Conservation (phyloP, 2,329 filamentous ascomycete genomes). For the Pseudogymnoascus sp. region DNA sequence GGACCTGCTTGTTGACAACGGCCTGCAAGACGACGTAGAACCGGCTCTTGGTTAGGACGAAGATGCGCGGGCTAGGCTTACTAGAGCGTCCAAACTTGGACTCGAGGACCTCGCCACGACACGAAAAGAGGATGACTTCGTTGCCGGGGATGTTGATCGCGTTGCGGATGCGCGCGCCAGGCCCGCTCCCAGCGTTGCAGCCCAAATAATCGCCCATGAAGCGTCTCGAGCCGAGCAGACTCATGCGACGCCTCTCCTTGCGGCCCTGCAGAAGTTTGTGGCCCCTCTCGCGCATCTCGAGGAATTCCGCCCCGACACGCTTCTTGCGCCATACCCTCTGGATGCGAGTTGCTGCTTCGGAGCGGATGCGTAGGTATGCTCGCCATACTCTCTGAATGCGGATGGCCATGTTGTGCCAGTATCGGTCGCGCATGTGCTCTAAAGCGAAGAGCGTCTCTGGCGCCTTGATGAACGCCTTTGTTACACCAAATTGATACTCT, state of each 20-base stretch:
- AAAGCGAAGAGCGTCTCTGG: constrained; percentile 94
- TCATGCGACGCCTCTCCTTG: constrained; percentile 88
- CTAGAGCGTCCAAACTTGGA: constrained; percentile 95
- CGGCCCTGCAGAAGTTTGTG: constrained; percentile 74
- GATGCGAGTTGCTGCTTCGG: constrained; percentile 87
- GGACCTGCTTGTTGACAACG: constrained; percentile 72
- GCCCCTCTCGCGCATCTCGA: constrained; percentile 82
- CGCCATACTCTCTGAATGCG: constrained; percentile 96
- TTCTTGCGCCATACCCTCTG: constrained; percentile 95
- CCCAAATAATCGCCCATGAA: constrained; percentile 95
- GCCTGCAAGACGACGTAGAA: constrained; percentile 86
- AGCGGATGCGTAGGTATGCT: constrained; percentile 87
- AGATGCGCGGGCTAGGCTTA: constrained; percentile 78
- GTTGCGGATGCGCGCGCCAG: constrained; percentile 72
- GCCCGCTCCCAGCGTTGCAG: constrained; percentile 71
- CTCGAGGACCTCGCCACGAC: constrained; percentile 80
- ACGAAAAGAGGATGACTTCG: constrained; percentile 81
- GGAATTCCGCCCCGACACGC: constrained; percentile 80
- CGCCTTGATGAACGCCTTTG: constrained; percentile 96
- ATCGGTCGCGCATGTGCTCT: constrained; percentile 94
- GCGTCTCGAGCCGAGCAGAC: constrained; percentile 80
- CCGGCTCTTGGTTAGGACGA: constrained; percentile 79
- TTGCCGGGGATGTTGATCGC: constrained; percentile 64
- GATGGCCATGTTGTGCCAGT: constrained; percentile 99
- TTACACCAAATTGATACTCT: constrained; percentile 95